Evolutionary conservation across 495 filamentous ascomycete species (phyloP).

Genomic region (Haplographium delicatum): DNA sequence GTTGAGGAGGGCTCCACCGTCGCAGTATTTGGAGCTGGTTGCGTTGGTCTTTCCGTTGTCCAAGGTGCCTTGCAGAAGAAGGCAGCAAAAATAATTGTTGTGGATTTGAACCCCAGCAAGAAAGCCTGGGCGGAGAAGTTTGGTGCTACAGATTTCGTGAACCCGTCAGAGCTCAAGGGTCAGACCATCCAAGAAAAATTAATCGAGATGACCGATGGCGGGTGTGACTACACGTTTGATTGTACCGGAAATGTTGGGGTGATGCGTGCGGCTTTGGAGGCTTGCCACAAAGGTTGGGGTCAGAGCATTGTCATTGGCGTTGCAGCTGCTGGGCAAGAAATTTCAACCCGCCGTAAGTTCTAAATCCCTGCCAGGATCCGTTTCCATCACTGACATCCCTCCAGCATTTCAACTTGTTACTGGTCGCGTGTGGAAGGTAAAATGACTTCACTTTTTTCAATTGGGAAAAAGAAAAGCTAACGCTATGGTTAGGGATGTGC

Average conservation of each 20-base stretch:
- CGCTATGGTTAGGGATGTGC: conserved; percentile 60
- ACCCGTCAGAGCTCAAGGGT: conserved; percentile 70
- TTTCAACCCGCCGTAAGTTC: conserved; percentile 87
- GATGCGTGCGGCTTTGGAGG: conserved; percentile 93
- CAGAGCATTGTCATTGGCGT: conserved; percentile 98
- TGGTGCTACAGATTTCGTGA: conserved; percentile 94
- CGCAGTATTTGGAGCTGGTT: conserved; percentile 94
- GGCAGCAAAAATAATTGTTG: conserved; percentile 86
- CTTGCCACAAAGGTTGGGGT: conserved; percentile 99
- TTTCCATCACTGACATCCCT: conserved; percentile 8
- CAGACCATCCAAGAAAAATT: conserved; percentile 84
- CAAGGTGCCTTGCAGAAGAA: conserved; percentile 89
- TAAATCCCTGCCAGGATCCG: not conserved
- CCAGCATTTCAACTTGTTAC: conserved; percentile 97
- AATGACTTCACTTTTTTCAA: conserved; percentile 8
- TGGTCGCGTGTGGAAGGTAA: conserved; percentile 82
- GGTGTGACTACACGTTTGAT: conserved; percentile 98
- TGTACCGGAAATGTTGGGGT: conserved; percentile 96
- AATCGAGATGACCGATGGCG: conserved; percentile 98
- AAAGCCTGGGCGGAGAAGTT: conserved; percentile 91
- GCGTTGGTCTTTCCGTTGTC: conserved; percentile 89
- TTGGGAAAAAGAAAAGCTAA: conserved; percentile 1
- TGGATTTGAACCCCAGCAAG: conserved; percentile 91
- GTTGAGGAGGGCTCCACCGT: conserved; percentile 85
- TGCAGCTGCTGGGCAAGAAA: conserved; percentile 96